A percentile compares a stretch with the other conserved stretches of the same genome.
Evolutionary conservation across 2,329 filamentous ascomycete species (phyloP).

Genomic region (Pezizomycotina sp.): DNA sequence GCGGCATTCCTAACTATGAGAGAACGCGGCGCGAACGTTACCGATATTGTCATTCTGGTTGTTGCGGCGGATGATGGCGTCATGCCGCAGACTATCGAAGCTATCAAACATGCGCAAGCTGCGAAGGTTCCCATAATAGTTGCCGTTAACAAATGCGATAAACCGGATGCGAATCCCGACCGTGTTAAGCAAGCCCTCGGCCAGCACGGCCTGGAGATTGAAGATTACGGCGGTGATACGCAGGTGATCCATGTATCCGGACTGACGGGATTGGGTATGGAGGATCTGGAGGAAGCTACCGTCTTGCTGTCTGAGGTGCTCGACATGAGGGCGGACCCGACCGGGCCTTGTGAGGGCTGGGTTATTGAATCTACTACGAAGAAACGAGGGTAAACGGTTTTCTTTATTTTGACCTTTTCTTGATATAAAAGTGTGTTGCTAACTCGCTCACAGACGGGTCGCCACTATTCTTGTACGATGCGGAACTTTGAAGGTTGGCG

Average conservation of each 20-base stretch:
- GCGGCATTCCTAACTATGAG: conserved; percentile 93
- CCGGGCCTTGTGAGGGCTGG: conserved; percentile 77
- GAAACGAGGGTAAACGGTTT: conserved; percentile 46
- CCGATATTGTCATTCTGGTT: conserved; percentile 89
- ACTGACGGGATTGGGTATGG: conserved; percentile 84
- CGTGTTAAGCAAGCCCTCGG: conserved; percentile 78
- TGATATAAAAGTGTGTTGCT: background rate
- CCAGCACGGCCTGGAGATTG: conserved; percentile 69
- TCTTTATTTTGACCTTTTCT: background rate
- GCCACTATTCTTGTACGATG: conserved; percentile 80
- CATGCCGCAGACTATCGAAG: conserved; percentile 91
- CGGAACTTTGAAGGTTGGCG: conserved; percentile 65
- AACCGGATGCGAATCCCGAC: conserved; percentile 62
- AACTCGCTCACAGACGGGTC: conserved; percentile 32
- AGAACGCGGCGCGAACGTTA: conserved; percentile 84
- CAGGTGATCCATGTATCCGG: conserved; percentile 84
- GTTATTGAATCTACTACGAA: conserved; percentile 84
- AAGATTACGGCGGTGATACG: conserved; percentile 87
- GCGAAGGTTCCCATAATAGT: conserved; percentile 92
- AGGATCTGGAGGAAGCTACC: conserved; percentile 79
- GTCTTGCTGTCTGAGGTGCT: conserved; percentile 74
- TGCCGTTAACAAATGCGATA: conserved; percentile 94
- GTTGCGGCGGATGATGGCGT: conserved; percentile 95
- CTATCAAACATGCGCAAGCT: conserved; percentile 75
- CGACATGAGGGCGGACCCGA: conserved; percentile 65